Conservation (phyloP, 805 yeast species). For the Clavispora fructus region DNA sequence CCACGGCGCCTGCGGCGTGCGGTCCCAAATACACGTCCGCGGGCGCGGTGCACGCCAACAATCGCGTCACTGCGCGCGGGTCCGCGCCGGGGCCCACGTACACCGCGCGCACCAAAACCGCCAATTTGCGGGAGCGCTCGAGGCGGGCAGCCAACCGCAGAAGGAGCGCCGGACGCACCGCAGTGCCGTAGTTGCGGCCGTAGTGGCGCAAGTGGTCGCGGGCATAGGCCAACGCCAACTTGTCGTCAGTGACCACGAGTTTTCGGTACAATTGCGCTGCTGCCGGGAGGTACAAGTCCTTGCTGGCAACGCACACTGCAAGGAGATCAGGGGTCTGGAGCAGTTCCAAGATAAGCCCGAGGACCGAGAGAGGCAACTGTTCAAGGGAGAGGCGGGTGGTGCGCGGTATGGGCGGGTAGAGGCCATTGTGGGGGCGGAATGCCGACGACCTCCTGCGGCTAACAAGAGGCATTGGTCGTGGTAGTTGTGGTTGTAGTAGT, state of each 20-base stretch:
- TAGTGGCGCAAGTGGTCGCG: constrained; percentile 11
- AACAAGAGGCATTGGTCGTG: not conserved
- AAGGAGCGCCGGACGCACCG: constrained; percentile 9
- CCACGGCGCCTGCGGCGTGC: constrained; percentile 1
- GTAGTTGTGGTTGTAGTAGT: no score
- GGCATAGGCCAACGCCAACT: constrained; percentile 6
- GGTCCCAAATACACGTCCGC: not conserved
- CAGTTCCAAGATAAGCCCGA: constrained; percentile 16
- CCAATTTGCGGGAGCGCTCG: constrained; percentile 7
- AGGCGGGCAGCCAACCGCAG: constrained; percentile 11
- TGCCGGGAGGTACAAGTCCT: constrained; percentile 23
- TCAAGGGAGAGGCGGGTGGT: constrained; percentile 10
- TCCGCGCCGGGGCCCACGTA: not conserved
- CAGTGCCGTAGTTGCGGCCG: constrained; percentile 15
- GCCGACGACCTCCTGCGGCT: constrained; percentile 7
- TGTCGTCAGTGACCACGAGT: constrained; percentile 16
- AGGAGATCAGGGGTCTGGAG: constrained; percentile 19
- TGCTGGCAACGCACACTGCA: constrained; percentile 16
- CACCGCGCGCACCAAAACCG: constrained; percentile 8
- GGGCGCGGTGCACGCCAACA: not conserved
- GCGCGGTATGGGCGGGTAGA: constrained; percentile 2
- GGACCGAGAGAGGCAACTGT: constrained; percentile 16
- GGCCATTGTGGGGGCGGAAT: constrained; percentile 9
- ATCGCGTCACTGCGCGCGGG: not conserved
- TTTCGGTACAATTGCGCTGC: constrained; percentile 18